Conservation (phyloP, 2,329 filamentous ascomycete species). For the Scedosporium boydii region DNA sequence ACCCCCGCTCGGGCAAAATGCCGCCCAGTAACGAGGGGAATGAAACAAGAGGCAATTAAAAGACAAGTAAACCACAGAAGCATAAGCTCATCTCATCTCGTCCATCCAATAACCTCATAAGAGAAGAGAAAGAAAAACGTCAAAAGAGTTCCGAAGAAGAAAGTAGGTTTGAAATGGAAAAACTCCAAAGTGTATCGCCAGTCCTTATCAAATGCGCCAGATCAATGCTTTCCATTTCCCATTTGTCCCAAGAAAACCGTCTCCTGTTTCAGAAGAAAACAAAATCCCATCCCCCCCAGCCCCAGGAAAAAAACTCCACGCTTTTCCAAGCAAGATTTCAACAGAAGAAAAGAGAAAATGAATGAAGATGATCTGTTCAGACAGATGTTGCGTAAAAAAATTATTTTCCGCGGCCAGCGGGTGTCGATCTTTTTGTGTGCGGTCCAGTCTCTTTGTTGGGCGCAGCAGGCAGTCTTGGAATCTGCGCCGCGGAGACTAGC, state of each 20-base stretch:
- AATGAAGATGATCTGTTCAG: conserved; percentile 1
- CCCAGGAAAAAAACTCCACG: conserved; percentile 10
- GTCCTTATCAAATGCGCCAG: conserved; percentile 9
- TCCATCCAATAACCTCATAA: not conserved
- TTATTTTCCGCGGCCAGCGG: too few species aligned
- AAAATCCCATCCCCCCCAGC: conserved; percentile 1
- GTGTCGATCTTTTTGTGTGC: too few species aligned
- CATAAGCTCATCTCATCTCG: not conserved
- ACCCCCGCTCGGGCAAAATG: not conserved
- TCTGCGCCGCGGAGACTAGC: too few species aligned
- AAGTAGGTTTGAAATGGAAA: conserved; percentile 6
- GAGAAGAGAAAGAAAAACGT: conserved; percentile 3
- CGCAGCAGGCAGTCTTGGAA: too few species aligned
- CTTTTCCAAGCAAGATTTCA: conserved; percentile 6
- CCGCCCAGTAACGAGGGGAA: not conserved
- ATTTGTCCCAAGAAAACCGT: conserved; percentile 8
- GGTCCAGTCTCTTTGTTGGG: too few species aligned
- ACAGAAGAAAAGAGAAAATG: not conserved
- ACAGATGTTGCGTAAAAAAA: not conserved
- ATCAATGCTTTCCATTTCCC: conserved; percentile 5
- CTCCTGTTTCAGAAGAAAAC: conserved; percentile 4
- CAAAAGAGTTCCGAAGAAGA: not conserved
- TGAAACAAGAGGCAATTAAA: not conserved
- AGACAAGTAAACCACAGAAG: not conserved
- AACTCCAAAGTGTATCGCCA: not conserved